Conservation (phyloP, 768 basidiomycete species). For the Leccinum obscurum region DNA sequence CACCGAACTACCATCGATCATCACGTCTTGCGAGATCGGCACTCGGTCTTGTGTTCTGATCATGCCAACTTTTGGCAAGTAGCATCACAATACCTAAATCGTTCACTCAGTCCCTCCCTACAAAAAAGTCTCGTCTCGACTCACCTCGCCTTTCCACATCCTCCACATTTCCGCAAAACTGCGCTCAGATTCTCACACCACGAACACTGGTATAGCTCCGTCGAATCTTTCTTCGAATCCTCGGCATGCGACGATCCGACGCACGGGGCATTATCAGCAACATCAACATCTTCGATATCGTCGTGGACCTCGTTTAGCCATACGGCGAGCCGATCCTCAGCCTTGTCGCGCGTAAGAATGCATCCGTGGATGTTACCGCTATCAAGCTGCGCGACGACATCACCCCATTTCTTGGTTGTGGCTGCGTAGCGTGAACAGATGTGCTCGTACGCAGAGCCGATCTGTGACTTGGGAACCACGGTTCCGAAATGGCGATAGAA, state of each 20-base stretch:
- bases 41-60: slow-evolving; percentile 16
- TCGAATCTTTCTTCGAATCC: slow-evolving; percentile 29
- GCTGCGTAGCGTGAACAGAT: slow-evolving; percentile 45
- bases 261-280: not conserved
- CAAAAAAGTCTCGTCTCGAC: not conserved
- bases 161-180: slow-evolving; percentile 49
- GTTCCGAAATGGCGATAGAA: slow-evolving; percentile 45
- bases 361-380: slow-evolving; percentile 23
- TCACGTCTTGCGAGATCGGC: not conserved
- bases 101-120: not conserved
- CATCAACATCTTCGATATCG: slow-evolving; percentile 19
- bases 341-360: slow-evolving; percentile 36
- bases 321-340: slow-evolving; percentile 53
- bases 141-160: slow-evolving; percentile 44
- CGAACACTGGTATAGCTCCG: slow-evolving; percentile 56
- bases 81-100: slow-evolving; percentile 16
- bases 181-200: slow-evolving; percentile 67
- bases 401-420: slow-evolving; percentile 23
- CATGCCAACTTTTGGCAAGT: slow-evolving; percentile 19
- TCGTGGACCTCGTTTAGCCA: slow-evolving; percentile 52
- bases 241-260: not conserved
- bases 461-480: slow-evolving; percentile 47
- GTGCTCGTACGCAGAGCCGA: slow-evolving; percentile 50
- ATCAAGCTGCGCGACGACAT: slow-evolving; percentile 35
- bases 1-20: not conserved